phyloP scores from a whole-genome alignment of 2,329 filamentous ascomycete genomes.

The Cladosporium sp. region DNA sequence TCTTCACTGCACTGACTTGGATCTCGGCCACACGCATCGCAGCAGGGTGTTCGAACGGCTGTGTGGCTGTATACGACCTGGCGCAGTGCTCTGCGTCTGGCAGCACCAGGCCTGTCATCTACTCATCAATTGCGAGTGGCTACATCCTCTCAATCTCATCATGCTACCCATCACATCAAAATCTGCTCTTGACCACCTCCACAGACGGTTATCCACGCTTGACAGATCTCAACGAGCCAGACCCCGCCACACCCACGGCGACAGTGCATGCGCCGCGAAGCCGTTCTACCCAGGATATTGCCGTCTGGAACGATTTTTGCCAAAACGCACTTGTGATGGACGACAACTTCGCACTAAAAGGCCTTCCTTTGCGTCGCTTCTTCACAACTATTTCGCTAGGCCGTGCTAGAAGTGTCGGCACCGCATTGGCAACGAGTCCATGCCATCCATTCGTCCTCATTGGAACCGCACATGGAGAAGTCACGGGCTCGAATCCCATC shows the following conservation, averaged over 20 bases:
- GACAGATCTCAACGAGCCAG: conserved; percentile 55
- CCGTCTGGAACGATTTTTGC: conserved; percentile 59
- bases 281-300: conserved; percentile 51
- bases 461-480: conserved; percentile 55
- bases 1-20: conserved; percentile 61
- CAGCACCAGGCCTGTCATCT: conserved; percentile 48
- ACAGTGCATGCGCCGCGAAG: conserved; percentile 50
- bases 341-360: conserved; percentile 55
- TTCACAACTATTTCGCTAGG: conserved; percentile 48
- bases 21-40: conserved; percentile 57
- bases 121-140: conserved; percentile 47
- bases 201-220: conserved; percentile 59
- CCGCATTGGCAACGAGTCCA: conserved; percentile 51
- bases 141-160: conserved; percentile 52
- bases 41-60: conserved; percentile 59
- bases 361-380: conserved; percentile 55
- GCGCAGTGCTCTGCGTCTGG: conserved; percentile 38
- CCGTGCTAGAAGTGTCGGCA: conserved; percentile 41
- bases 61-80: conserved; percentile 56
- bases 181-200: conserved; percentile 54
- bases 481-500: conserved; percentile 55
- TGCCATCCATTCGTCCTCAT: conserved; percentile 58
- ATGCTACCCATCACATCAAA: conserved; percentile 57
- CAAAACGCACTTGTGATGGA: conserved; percentile 58
- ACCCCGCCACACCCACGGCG: conserved; percentile 46